These are phyloP conservation scores for Saccharomycopsis schoenii DNA, from an alignment of 805 yeast species.

Conservation along the genomic window DNA sequence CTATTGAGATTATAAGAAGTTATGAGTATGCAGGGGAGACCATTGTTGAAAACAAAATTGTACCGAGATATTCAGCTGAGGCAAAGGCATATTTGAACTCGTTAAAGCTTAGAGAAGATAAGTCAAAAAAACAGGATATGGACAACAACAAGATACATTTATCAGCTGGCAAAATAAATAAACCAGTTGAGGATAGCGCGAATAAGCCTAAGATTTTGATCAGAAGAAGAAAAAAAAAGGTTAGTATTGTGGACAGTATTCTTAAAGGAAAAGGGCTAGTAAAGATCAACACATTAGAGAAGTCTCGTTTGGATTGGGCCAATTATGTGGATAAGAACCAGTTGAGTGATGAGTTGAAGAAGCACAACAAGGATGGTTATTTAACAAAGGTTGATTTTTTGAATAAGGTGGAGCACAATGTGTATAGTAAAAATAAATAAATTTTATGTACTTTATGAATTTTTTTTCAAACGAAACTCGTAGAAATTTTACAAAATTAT, in stretches of 20 bases:
- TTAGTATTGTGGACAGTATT: slow-evolving; percentile 68
- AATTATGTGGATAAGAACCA: slow-evolving; percentile 82
- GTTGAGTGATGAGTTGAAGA: slow-evolving; percentile 69
- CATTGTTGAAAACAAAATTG: slow-evolving; percentile 68
- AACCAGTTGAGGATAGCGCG: slow-evolving; percentile 20
- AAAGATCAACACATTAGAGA: slow-evolving; percentile 84
- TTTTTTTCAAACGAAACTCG: no score
- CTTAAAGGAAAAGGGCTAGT: slow-evolving; percentile 58
- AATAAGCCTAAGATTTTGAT: slow-evolving; percentile 14
- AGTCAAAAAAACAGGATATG: slow-evolving; percentile 3
- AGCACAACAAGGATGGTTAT: slow-evolving; percentile 83
- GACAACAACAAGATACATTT: background rate
- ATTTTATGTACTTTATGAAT: background rate
- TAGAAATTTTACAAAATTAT: no score
- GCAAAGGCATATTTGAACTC: slow-evolving; percentile 72
- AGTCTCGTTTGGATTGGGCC: slow-evolving; percentile 92
- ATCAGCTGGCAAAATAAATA: background rate
- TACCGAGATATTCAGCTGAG: slow-evolving; percentile 70
- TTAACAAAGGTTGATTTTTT: slow-evolving; percentile 87
- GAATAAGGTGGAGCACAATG: slow-evolving; percentile 49
- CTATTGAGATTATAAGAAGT: slow-evolving; percentile 58
- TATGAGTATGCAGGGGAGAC: slow-evolving; percentile 87
- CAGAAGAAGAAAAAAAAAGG: slow-evolving; percentile 53
- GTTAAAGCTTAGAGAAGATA: slow-evolving; percentile 28
- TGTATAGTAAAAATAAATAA: slow-evolving; percentile 25